phyloP scores from a whole-genome alignment of 108 stramenopile genomes.

The Nannochloropsis salina region DNA sequence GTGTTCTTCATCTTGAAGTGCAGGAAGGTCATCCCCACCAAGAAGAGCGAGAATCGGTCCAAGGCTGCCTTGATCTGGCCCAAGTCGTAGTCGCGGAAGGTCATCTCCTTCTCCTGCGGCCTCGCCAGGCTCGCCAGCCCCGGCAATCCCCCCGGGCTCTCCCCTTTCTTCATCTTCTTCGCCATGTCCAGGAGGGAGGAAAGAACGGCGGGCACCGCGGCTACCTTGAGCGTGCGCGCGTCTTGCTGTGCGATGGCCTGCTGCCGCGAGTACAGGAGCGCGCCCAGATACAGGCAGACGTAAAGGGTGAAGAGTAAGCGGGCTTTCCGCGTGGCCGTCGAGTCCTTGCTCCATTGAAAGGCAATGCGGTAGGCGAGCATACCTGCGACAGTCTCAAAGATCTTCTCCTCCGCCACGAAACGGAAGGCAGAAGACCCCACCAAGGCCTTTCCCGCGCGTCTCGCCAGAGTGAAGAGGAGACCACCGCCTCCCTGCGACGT shows the following conservation, averaged over 20 bases:
- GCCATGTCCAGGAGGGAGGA: background rate
- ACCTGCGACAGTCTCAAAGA: background rate
- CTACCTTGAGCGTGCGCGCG: background rate
- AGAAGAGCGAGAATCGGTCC: background rate
- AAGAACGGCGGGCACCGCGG: background rate
- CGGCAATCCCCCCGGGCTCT: background rate
- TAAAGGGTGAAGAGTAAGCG: background rate
- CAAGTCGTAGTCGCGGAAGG: background rate
- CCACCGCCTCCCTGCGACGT: background rate
- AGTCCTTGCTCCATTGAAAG: constrained; percentile 2
- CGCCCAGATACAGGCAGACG: background rate
- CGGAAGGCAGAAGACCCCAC: background rate
- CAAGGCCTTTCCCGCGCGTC: background rate
- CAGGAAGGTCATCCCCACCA: constrained; percentile 8
- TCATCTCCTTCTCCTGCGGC: constrained; percentile 6
- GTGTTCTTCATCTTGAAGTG: constrained; percentile 20
- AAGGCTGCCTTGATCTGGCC: background rate
- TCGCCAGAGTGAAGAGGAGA: background rate
- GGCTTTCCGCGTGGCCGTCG: background rate
- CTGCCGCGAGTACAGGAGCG: background rate
- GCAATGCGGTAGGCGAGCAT: constrained; percentile 17
- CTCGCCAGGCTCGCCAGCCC: background rate
- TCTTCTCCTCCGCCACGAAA: background rate
- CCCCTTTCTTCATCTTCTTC: background rate
- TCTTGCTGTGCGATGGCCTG: background rate